phyloP scores from a whole-genome alignment of 257 asterid genomes.

The Solanum corneliomulleri region DNA sequence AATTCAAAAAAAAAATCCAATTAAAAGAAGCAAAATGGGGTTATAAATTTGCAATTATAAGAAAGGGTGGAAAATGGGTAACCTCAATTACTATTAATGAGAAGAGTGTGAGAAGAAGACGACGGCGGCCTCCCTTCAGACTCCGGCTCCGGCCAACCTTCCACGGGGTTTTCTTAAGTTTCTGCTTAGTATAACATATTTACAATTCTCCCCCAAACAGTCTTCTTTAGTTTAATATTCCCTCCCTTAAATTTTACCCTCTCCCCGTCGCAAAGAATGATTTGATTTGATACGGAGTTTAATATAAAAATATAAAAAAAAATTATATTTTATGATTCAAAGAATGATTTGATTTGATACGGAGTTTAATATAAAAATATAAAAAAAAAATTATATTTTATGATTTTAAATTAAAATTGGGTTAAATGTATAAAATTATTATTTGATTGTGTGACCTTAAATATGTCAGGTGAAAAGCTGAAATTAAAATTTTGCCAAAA shows the following conservation, averaged over 20 bases:
- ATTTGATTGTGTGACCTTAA: too few relatives aligned
- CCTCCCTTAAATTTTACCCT: not conserved
- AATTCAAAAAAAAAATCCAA: not conserved
- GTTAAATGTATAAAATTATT: too few relatives aligned
- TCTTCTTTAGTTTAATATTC: not conserved
- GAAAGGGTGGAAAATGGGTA: not conserved
- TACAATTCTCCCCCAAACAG: not conserved
- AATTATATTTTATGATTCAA: too few relatives aligned
- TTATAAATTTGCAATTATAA: not conserved
- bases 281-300: too few relatives aligned
- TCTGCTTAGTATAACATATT: not conserved
- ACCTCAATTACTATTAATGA: not conserved
- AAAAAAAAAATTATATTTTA: too few relatives aligned
- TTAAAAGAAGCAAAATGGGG: not conserved
- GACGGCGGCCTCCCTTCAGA: not conserved
- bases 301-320: too few relatives aligned
- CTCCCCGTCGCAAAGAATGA: too few relatives aligned
- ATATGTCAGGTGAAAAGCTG: fast-evolving
- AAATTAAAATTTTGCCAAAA: too few relatives aligned
- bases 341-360: too few relatives aligned
- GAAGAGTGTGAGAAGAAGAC: not conserved
- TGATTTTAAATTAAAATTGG: too few relatives aligned
- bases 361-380: too few relatives aligned
- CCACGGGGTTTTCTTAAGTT: not conserved
- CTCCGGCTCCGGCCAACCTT: not conserved